phyloP scores from a whole-genome alignment of 169 alveolate species.

The Plasmodium gonderi region DNA sequence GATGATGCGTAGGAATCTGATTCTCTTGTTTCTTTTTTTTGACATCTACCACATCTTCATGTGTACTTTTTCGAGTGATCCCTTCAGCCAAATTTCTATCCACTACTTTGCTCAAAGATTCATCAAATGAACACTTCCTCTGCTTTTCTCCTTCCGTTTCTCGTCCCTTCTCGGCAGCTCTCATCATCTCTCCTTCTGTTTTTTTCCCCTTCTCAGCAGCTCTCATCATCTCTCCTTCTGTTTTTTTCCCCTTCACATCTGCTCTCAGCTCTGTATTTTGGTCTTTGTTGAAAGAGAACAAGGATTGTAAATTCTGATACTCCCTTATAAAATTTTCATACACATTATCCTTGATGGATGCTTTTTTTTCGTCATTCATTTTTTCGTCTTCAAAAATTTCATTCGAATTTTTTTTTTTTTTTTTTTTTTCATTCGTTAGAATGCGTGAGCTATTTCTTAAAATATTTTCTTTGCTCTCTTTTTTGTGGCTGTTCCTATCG shows the following conservation, averaged over 20 bases:
- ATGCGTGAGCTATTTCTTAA: not conserved
- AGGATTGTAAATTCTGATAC: slow-evolving; percentile 48
- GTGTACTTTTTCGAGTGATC: no score
- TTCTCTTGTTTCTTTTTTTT: not conserved
- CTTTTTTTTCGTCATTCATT: not conserved
- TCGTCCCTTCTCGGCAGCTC: not conserved
- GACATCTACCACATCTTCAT: not conserved
- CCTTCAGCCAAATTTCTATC: not conserved
- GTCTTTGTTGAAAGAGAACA: slow-evolving; percentile 40
- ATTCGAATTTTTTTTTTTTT: not conserved
- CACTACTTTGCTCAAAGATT: not conserved
- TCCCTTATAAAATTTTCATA: slow-evolving; percentile 64
- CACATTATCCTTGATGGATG: slow-evolving; percentile 36
- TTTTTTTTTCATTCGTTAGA: not conserved
- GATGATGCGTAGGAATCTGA: no score
- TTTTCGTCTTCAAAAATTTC: not conserved
- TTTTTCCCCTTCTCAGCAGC: not conserved
- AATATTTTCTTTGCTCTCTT: not conserved
- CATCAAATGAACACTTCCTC: not conserved
- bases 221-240: not conserved
- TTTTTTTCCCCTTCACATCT: not conserved
- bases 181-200: not conserved
- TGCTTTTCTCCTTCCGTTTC: not conserved
- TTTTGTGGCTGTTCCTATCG: not conserved
- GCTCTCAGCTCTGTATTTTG: not conserved